Percentiles rank a stretch among this genome's conserved stretches.
These are phyloP conservation scores for Ophiosphaerella herpotricha DNA, from an alignment of 2,329 filamentous ascomycete species.

Conservation along the genomic window DNA sequence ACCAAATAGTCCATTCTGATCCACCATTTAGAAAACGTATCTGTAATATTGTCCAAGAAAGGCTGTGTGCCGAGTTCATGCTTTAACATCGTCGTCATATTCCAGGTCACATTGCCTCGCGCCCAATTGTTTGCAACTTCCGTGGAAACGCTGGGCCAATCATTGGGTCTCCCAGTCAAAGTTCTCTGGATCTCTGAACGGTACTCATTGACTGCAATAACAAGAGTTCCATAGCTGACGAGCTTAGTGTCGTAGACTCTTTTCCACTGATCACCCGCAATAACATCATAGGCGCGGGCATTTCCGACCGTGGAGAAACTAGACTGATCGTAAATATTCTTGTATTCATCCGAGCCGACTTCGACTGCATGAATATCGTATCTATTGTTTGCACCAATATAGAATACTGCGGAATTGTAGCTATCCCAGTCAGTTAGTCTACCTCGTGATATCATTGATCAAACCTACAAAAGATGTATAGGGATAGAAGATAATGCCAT, in stretches of 20 bases:
- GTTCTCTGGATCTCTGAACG: not conserved
- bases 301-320: too few relatives aligned
- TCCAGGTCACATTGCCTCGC: not conserved
- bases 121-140: not conserved
- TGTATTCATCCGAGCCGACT: not conserved
- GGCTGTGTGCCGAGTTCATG: not conserved
- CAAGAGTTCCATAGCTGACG: constrained; percentile 2
- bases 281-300: not conserved
- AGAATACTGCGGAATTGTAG: constrained; percentile 28
- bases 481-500: constrained; percentile 38
- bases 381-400: constrained; percentile 14
- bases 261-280: not conserved
- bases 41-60: not conserved
- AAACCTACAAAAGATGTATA: constrained; percentile 44
- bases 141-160: not conserved
- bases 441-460: not conserved
- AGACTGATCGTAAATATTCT: not conserved
- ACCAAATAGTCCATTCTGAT: not conserved
- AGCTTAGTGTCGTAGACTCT: not conserved
- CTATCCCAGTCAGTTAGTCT: constrained; percentile 5
- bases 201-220: not conserved
- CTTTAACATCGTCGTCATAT: not conserved
- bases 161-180: not conserved
- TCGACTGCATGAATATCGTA: constrained; percentile 16
- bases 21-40: not conserved